Percentiles rank a stretch among this genome's conserved stretches.
phyloP scores from a whole-genome alignment of 768 basidiomycete genomes.

The Rhodocollybia butyracea region DNA sequence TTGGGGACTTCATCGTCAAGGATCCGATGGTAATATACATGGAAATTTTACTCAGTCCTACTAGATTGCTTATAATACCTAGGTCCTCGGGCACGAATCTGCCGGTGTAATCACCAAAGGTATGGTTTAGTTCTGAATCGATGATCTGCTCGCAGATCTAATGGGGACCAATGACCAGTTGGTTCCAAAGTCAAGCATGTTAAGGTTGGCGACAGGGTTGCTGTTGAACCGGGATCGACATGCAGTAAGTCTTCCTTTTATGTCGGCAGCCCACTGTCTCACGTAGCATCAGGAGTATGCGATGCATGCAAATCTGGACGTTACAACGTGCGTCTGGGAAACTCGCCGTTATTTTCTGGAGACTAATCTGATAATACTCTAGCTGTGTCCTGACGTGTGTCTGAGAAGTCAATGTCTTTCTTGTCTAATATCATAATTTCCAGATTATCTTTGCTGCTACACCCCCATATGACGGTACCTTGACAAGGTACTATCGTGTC shows the following conservation, averaged over 20 bases:
- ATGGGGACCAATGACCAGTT: slow-evolving; percentile 39
- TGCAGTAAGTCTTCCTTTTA: slow-evolving; percentile 47
- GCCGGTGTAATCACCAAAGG: slow-evolving; percentile 74
- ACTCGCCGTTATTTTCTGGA: not conserved
- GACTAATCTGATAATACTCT: not conserved
- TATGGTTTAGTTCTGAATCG: slow-evolving; percentile 18
- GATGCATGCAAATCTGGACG: slow-evolving; percentile 80
- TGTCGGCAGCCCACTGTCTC: not conserved
- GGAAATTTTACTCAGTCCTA: slow-evolving; percentile 8
- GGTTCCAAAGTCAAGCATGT: slow-evolving; percentile 74
- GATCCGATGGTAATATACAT: slow-evolving; percentile 81
- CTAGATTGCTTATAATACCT: slow-evolving; percentile 1
- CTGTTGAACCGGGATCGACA: slow-evolving; percentile 87
- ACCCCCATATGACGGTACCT: slow-evolving; percentile 90
- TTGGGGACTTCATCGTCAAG: slow-evolving; percentile 76
- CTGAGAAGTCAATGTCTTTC: no score
- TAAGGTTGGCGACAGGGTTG: slow-evolving; percentile 83
- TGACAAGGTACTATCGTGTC: slow-evolving; percentile 81
- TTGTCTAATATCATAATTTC: no score
- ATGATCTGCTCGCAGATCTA: not conserved
- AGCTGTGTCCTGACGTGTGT: slow-evolving; percentile 87
- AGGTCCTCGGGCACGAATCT: slow-evolving; percentile 95
- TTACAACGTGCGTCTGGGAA: slow-evolving; percentile 58
- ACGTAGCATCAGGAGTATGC: slow-evolving; percentile 38
- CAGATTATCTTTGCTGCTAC: slow-evolving; percentile 92